These are phyloP conservation scores for Kuraishia hungarica DNA, from an alignment of 805 yeast genomes.

Conservation along the genomic window DNA sequence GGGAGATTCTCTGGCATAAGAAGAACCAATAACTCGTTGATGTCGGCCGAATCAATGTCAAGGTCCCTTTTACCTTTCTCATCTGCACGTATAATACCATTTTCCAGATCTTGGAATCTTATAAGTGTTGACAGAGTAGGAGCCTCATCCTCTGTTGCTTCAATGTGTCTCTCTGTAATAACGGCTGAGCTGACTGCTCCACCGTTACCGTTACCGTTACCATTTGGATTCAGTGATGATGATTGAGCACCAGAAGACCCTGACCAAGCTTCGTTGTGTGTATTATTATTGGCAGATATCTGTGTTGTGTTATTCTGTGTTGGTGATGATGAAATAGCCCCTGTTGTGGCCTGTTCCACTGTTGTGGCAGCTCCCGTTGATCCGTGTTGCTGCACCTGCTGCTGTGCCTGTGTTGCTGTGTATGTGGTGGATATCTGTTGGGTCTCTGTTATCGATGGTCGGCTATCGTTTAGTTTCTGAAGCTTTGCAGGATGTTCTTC, in stretches of 20 bases:
- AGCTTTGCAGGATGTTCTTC: constrained; percentile 6
- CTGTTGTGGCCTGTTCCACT: not conserved
- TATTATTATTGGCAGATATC: not conserved
- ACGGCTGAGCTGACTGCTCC: not conserved
- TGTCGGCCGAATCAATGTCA: constrained; percentile 29
- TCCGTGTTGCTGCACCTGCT: not conserved
- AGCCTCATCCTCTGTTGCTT: constrained; percentile 13
- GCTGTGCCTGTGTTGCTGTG: constrained; percentile 1
- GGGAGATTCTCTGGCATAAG: constrained; percentile 44
- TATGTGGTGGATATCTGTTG: not conserved
- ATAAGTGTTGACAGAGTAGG: constrained; percentile 21
- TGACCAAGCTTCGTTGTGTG: too few relatives aligned
- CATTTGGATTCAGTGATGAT: not conserved
- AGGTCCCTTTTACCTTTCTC: constrained; percentile 21
- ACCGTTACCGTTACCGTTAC: not conserved
- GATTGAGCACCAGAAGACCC: not conserved
- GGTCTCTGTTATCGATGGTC: not conserved
- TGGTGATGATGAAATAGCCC: not conserved
- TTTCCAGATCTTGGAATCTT: constrained; percentile 14
- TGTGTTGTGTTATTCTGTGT: not conserved
- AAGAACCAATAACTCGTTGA: constrained; percentile 33
- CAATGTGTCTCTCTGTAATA: constrained; percentile 10
- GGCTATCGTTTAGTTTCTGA: not conserved
- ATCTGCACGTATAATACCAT: constrained; percentile 17
- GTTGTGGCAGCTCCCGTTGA: not conserved